A percentile compares a stretch with the other conserved stretches of the same genome.
phyloP scores from a whole-genome alignment of 129 eudicot species.

The Apium graveolens region DNA sequence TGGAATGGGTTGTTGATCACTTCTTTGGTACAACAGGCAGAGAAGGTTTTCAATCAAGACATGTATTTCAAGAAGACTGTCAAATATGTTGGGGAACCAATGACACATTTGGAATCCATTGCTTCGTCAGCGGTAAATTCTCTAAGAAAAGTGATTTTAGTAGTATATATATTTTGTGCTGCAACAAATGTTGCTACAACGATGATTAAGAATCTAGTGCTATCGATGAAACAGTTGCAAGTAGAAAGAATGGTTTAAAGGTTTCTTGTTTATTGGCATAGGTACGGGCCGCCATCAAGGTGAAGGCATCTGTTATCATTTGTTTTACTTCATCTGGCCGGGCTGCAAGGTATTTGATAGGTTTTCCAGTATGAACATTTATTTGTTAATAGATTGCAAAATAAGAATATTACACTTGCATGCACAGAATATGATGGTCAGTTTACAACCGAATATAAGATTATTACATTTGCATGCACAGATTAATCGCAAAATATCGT shows the following conservation, averaged over 20 bases:
- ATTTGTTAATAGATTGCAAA: neutral
- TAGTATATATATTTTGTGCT: neutral
- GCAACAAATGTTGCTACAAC: neutral
- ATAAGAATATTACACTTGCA: neutral
- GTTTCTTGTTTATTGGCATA: conserved; percentile 11
- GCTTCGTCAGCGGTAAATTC: conserved; percentile 60
- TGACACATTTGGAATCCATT: conserved; percentile 57
- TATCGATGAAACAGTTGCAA: neutral
- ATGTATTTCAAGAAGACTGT: conserved; percentile 57
- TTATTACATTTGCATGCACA: conserved; percentile 17
- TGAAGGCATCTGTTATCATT: conserved; percentile 64
- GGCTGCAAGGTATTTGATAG: conserved; percentile 48
- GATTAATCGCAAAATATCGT: conserved; percentile 66
- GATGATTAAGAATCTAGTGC: neutral
- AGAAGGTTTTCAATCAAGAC: conserved; percentile 63
- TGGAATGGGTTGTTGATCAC: neutral
- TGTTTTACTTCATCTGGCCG: conserved; percentile 71
- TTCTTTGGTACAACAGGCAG: conserved; percentile 36
- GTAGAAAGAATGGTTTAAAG: conserved; percentile 6
- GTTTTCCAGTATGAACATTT: neutral
- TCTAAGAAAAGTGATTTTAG: neutral
- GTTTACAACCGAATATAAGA: neutral
- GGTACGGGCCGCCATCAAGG: conserved; percentile 72
- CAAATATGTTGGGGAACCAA: conserved; percentile 69
- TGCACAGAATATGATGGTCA: conserved; percentile 28